Evolutionary conservation across 192 early-diverging fungal genomes (phyloP), one percentile per base, ranked within the genome.

Genomic region (Tieghemiomyces parasiticus): DNA sequence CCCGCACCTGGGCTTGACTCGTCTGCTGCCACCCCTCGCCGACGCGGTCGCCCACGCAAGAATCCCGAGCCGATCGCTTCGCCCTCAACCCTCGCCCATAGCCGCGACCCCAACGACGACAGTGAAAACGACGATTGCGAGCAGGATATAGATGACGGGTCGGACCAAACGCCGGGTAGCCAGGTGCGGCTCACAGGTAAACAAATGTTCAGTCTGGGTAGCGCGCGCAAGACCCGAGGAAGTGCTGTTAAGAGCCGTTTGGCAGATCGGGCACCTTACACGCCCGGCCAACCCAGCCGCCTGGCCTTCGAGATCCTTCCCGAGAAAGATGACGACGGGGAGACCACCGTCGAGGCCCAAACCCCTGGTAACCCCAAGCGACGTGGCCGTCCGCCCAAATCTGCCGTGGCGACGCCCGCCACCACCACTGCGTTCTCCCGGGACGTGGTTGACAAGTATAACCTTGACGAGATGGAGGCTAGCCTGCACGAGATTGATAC

Each of bases 381-480:
- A 30, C 19, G 55, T 12, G 32, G 50, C 16, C 50, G 50, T 24
- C 2, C 14, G 24, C 26, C 26, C 24, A 2, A 52, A 24, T n/a
- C n/a, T n/a, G n/a, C n/a, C n/a, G n/a, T n/a, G n/a, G n/a, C n/a
- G n/a, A 24, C 6, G 14, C 30, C 55, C 55, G 24, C 55, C 55
- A 34, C 8, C 16, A 6, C 2, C 3, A 35, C 55, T 24, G 28
- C 52, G 1, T 25, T 16, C 32, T 1, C 52, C 26, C 52, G 28
- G 28, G n/a, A 25, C 3, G 55, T 58, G 31, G 35, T 22, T 34
- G 55, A 58, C 33, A 34, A 38, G 35, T 58, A 58, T n/a, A 58
- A 58, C 35, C 26, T 58, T 3, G 35, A 58, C 55, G 55, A 16
- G 2, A 25, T 58, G 35, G 55, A 58, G 10, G 55, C 16, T 2